Evolutionary conservation across 345 rosid species (phyloP).

Genomic region (Reutealis trisperma): DNA sequence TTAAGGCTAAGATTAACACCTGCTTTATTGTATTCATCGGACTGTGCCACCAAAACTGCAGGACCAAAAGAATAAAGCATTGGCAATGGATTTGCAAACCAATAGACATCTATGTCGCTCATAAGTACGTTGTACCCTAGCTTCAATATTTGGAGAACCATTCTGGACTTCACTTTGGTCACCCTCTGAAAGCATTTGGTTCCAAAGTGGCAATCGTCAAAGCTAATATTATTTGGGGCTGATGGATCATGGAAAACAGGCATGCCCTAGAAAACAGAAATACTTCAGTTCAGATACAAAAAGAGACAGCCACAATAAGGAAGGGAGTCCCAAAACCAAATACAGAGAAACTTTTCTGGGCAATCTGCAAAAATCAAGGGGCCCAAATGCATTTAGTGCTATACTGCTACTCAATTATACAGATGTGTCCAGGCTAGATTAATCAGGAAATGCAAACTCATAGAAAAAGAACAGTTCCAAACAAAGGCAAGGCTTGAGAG

Average conservation of each 20-base stretch:
- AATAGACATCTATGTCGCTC: conserved; percentile 88
- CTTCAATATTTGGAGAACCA: conserved; percentile 76
- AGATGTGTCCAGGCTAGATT: neutral
- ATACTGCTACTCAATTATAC: neutral
- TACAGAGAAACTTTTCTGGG: neutral
- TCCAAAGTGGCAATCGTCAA: conserved; percentile 89
- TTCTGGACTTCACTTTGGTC: conserved; percentile 90
- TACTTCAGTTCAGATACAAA: conserved; percentile 11
- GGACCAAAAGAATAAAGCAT: conserved; percentile 66
- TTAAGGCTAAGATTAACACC: conserved; percentile 39
- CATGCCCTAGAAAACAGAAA: conserved; percentile 56
- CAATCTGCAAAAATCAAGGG: neutral
- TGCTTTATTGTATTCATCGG: conserved; percentile 80
- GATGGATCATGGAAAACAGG: conserved; percentile 82
- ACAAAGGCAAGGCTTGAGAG: neutral
- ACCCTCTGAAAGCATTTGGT: conserved; percentile 89
- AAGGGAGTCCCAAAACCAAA: conserved; percentile 10
- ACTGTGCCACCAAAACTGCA: conserved; percentile 73
- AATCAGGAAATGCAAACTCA: neutral
- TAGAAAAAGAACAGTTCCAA: neutral
- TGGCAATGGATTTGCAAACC: conserved; percentile 81
- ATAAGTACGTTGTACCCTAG: conserved; percentile 84
- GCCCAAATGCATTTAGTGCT: neutral
- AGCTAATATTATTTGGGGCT: conserved; percentile 75
- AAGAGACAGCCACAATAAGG: neutral